Conservation (phyloP, 441 rosid species). For the Populus hybrid region DNA sequence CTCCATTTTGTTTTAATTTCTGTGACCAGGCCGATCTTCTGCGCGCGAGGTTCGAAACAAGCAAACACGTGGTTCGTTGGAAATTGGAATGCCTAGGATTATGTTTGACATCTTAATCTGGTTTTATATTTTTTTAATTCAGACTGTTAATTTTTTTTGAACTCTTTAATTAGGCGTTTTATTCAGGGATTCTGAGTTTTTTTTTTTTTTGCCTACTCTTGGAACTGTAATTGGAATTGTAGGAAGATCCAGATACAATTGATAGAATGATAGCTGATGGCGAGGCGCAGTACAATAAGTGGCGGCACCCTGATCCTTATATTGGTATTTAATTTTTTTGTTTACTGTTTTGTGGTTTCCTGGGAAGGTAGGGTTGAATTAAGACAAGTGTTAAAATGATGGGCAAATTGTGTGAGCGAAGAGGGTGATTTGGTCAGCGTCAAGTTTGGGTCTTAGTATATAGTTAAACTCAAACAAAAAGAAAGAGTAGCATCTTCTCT, state of each 20-base stretch:
- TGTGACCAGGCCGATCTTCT: slow-evolving; percentile 38
- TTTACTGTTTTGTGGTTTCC: not conserved
- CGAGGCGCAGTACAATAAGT: no score
- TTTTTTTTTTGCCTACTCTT: no score
- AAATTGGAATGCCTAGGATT: no score
- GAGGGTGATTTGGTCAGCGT: not conserved
- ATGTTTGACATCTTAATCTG: no score
- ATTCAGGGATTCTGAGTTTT: no score
- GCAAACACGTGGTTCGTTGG: slow-evolving; percentile 38
- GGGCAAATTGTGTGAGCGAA: no score
- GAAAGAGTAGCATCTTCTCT: not conserved
- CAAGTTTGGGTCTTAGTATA: not conserved
- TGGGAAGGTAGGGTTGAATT: not conserved
- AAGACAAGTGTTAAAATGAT: not conserved
- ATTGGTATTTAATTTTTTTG: slow-evolving; percentile 46
- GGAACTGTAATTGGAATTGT: no score
- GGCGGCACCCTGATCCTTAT: slow-evolving; percentile 23
- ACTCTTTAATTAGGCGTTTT: no score
- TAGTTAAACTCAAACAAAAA: not conserved
- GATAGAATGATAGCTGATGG: slow-evolving; percentile 61
- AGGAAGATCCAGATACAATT: slow-evolving; percentile 71
- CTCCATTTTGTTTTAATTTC: no score
- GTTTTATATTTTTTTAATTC: no score
- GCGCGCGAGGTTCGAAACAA: slow-evolving; percentile 75
- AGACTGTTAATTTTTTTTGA: no score